Evolutionary conservation across 2,329 filamentous ascomycete species (phyloP), one percentile per base, ranked within the genome.

Genomic region (Botryotinia calthae): DNA sequence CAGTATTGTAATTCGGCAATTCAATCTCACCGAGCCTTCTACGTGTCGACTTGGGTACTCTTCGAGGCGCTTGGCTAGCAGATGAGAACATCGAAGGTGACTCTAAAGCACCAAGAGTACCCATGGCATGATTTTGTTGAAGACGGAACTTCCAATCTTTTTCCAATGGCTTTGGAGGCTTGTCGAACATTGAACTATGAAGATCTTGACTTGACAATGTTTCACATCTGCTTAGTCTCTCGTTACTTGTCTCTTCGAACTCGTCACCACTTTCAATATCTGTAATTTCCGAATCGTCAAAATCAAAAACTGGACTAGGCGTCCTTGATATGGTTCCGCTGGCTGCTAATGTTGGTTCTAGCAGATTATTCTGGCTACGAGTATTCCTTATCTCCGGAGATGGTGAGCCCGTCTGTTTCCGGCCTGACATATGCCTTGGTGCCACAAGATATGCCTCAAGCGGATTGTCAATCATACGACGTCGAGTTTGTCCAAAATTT

Each of bases 271-370:
- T 59, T 9, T 71, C 59, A 34, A 71, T 42, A 46, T 66, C 61
- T 40, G 70, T 66, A 28, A 71, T 66, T 16, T 61, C 54, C 1
- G 62, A 44, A n/a, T 71, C 70, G 37, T 66, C 61, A 31, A 67
- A 67, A 22, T 71, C 70, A 40, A 71, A 71, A 5, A 46, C 70
- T 25, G 61, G 70, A 58, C 70, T 71, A n/a, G 70, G 61, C 31
- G 70, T 66, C n/a, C 70, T 56, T 14, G 70, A 59, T 34, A 66
- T n/a, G 9, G 34, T 20, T 31, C 28, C 16, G 63, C 28, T 58
- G 8, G 54, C 31, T 25, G n/a, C 40, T 18, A 51, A 58, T 40
- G 28, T 18, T 14, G 61, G 46, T 20, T 58, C 46, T 51, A 42
- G 46, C 46, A 62, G 14, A 56, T 10, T 31, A 6, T 28, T 44